phyloP scores from a whole-genome alignment of 2,329 filamentous ascomycete species.

The Teratosphaeria epicoccoides region DNA sequence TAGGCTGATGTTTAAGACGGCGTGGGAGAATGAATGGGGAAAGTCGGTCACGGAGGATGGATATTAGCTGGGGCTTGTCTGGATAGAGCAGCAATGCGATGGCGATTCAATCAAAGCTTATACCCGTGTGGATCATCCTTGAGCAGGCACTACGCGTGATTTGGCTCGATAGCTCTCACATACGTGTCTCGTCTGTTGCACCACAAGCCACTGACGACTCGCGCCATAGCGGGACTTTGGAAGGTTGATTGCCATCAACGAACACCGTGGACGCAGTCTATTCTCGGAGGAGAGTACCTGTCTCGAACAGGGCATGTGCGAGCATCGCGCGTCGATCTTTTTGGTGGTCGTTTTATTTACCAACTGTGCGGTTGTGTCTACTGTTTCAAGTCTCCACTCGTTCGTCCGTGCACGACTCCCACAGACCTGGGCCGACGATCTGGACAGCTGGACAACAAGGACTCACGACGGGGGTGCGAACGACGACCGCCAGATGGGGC shows the following conservation, averaged over 20 bases:
- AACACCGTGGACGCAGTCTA: background rate
- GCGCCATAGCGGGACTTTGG: too few relatives aligned
- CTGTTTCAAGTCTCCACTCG: background rate
- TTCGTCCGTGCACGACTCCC: background rate
- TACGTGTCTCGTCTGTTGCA: too few relatives aligned
- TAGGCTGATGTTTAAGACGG: constrained; percentile 8
- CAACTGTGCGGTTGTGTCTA: too few relatives aligned
- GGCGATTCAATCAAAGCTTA: background rate
- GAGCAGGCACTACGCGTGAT: background rate
- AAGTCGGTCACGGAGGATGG: constrained; percentile 3
- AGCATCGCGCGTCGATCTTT: too few relatives aligned
- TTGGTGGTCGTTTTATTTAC: background rate
- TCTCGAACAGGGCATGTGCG: too few relatives aligned
- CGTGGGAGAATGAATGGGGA: constrained; percentile 12
- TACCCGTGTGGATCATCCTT: background rate
- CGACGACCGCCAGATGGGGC: too few relatives aligned
- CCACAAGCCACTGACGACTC: too few relatives aligned
- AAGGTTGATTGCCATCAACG: too few relatives aligned
- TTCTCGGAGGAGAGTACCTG: too few relatives aligned
- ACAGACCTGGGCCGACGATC: background rate
- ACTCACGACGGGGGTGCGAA: too few relatives aligned
- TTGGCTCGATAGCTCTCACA: too few relatives aligned
- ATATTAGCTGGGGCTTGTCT: background rate
- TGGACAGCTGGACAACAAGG: too few relatives aligned
- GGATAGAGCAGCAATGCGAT: background rate